These are phyloP conservation scores for Orbilia ellipsospora DNA, from an alignment of 2,329 filamentous ascomycete genomes.

Conservation along the genomic window DNA sequence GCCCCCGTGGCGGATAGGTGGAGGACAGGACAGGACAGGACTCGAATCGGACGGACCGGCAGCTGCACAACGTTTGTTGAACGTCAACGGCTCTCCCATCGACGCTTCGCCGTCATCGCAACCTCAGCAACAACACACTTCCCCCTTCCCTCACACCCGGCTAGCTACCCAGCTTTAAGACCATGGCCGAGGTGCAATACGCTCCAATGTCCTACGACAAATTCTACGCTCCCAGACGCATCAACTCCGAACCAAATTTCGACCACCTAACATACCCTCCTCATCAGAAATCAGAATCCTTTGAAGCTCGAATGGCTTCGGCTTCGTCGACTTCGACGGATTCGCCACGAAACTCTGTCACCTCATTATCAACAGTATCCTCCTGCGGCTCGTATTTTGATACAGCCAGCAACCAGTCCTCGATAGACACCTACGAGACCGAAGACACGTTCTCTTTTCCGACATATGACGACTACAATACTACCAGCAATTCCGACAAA, in stretches of 20 bases:
- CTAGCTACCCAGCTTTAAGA: conserved; percentile 8
- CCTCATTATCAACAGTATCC: conserved; percentile 52
- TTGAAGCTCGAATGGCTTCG: conserved; percentile 51
- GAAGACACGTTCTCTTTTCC: conserved; percentile 52
- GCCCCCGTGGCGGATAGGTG: no score
- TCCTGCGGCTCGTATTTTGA: conserved; percentile 54
- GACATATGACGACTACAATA: conserved; percentile 48
- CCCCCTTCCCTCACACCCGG: background rate
- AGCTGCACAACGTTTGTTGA: conserved; percentile 1
- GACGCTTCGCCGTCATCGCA: conserved; percentile 8
- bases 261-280: conserved; percentile 44
- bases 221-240: conserved; percentile 45
- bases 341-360: conserved; percentile 52
- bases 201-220: conserved; percentile 54
- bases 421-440: conserved; percentile 46
- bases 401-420: conserved; percentile 53
- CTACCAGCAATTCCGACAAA: conserved; percentile 35
- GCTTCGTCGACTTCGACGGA: conserved; percentile 42
- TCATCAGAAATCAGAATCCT: conserved; percentile 29
- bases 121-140: conserved; percentile 9
- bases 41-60: background rate
- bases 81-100: no score
- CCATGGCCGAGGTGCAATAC: conserved; percentile 54
- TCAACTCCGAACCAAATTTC: conserved; percentile 54
- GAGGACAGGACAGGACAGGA: no score